Evolutionary conservation across 2,329 filamentous ascomycete genomes (phyloP).

Genomic region (Stemphylium vesicarium): DNA sequence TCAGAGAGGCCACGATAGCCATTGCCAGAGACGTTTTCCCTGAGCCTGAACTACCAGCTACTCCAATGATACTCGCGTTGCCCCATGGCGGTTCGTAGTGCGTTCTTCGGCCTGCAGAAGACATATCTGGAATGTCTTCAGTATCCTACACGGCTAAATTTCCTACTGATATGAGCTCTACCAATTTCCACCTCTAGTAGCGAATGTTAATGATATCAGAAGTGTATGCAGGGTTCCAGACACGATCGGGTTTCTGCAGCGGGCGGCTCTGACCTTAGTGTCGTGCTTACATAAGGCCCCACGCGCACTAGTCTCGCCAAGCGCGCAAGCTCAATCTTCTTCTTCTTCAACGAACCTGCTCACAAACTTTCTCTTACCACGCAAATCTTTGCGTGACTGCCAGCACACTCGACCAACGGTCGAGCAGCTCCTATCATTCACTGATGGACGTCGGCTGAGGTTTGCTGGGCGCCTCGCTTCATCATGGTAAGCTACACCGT

Average conservation of each 20-base stretch:
- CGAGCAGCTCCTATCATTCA: slow-evolving; percentile 33
- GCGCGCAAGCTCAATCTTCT: slow-evolving; percentile 35
- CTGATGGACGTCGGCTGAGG: slow-evolving; percentile 49
- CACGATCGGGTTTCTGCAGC: slow-evolving; percentile 19
- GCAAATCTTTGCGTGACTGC: slow-evolving; percentile 39
- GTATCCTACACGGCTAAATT: background rate
- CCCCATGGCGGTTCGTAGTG: slow-evolving; percentile 96
- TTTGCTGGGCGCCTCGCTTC: slow-evolving; percentile 35
- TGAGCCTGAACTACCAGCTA: slow-evolving; percentile 93
- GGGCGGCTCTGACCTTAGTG: slow-evolving; percentile 18
- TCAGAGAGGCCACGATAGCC: slow-evolving; percentile 87
- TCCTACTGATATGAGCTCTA: slow-evolving; percentile 16
- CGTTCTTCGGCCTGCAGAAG: slow-evolving; percentile 50
- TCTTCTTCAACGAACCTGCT: slow-evolving; percentile 30
- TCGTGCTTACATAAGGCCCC: slow-evolving; percentile 25
- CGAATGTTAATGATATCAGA: slow-evolving; percentile 20
- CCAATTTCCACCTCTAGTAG: slow-evolving; percentile 8
- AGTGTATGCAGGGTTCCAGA: slow-evolving; percentile 20
- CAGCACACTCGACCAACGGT: slow-evolving; percentile 41
- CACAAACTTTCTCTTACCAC: slow-evolving; percentile 29
- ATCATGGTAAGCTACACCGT: slow-evolving; percentile 42
- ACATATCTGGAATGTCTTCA: slow-evolving; percentile 22
- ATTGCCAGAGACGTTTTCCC: slow-evolving; percentile 93
- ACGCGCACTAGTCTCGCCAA: slow-evolving; percentile 25
- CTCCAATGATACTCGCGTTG: slow-evolving; percentile 93